Base-by-base conservation (phyloP, 345 rosid species). In the Citrus australasica region DNA sequence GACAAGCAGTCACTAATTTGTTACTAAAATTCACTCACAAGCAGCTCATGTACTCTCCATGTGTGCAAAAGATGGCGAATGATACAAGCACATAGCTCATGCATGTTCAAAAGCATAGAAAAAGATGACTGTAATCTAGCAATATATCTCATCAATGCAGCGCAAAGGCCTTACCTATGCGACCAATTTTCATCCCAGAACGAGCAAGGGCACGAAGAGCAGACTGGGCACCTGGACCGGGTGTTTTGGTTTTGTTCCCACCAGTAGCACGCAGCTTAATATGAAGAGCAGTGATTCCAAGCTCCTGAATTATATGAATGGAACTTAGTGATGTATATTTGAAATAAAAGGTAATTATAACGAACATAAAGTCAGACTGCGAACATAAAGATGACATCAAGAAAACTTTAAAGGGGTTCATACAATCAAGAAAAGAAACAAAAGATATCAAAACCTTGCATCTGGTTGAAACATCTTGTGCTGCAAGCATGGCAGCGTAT, bases 221-320 rank as follows among this genome's bases (percentile, higher is more conserved):
- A 73, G 95, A 91, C 82, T 91, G 97, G 65, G 97, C 97, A 78
- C 97, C 97, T 17, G 97, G 97, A 25, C 97, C 95, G 75, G 95
- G 95, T 10, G 97, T 91, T 80, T 93, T 93, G 37, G 95, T 91
- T 84, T 93, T 90, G 85, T 93, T 93, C n/a, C 95, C 97, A 7
- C 95, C 97, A 6, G 94, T 90, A 56, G 93, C 95, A 67, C 94
- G 92, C 10, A 93, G 94, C 88, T 91, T 93, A 75, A 93, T 91
- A 72, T 91, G 94, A 53, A 91, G 92, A 37, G 97, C 93, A 65
- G 92, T 90, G 22, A 93, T 67, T 16, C 97, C 97, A 37, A 90
- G 95, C 69, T 91, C 97, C 90, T 87, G 80, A 60, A 46, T n/a
- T 24, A 28, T 7, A 46, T 35, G 10, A 67, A 72, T 72, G 30